Percentiles rank a stretch among this genome's conserved stretches.
Evolutionary conservation across 306 rosid species (phyloP).

Genomic region (Gastrolobium villosum): DNA sequence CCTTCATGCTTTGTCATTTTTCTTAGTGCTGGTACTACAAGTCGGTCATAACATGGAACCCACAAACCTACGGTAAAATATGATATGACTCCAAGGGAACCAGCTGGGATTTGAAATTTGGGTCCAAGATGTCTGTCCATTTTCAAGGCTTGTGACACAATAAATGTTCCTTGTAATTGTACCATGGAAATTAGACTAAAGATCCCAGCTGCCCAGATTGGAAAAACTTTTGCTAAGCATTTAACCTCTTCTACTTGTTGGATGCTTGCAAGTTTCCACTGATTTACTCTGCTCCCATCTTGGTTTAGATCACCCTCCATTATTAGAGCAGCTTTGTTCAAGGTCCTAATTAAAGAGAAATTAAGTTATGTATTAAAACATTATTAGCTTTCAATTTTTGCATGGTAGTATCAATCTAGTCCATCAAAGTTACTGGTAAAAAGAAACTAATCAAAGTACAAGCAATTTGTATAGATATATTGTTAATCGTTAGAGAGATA

Average conservation of each 20-base stretch:
- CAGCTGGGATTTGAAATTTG: constrained; percentile 74
- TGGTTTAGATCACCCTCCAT: constrained; percentile 60
- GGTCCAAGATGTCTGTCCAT: constrained; percentile 82
- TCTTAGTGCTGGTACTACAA: constrained; percentile 61
- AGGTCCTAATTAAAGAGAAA: constrained; percentile 39
- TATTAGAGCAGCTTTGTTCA: constrained; percentile 68
- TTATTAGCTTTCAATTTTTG: background rate
- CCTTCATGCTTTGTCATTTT: constrained; percentile 62
- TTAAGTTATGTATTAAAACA: background rate
- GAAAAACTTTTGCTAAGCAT: constrained; percentile 59
- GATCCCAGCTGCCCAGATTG: constrained; percentile 66
- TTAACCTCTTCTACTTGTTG: constrained; percentile 79
- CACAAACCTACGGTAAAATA: constrained; percentile 56
- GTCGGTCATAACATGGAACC: constrained; percentile 66
- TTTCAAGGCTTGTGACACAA: constrained; percentile 71
- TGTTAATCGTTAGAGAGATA: background rate
- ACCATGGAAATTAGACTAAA: constrained; percentile 52
- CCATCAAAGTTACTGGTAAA: background rate
- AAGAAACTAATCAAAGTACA: background rate
- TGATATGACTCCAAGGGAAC: constrained; percentile 67
- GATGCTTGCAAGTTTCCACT: constrained; percentile 64
- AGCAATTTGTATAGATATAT: background rate
- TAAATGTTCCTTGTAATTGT: constrained; percentile 65
- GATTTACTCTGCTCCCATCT: constrained; percentile 58
- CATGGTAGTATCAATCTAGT: background rate